Conservation (phyloP, 176 grass and related monocot species). For the Juncus inflexus region DNA sequence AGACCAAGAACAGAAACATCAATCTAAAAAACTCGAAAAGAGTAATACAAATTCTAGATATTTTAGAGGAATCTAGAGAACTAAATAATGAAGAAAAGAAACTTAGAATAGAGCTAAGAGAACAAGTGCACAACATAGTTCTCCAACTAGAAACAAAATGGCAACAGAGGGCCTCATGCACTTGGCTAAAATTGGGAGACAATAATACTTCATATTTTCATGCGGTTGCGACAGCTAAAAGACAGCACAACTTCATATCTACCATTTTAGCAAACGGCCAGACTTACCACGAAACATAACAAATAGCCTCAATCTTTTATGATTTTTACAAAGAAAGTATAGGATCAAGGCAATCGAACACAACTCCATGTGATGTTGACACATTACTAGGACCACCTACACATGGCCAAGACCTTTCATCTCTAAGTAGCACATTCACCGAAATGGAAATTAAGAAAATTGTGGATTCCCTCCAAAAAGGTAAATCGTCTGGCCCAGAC, state of each 20-base stretch:
- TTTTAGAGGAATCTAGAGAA: no score
- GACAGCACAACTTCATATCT: not conserved
- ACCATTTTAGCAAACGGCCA: not conserved
- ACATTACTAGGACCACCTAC: not conserved
- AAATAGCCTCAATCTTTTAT: not conserved
- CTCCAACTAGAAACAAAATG: not conserved
- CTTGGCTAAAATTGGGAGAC: constrained; percentile 1
- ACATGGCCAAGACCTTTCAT: not conserved
- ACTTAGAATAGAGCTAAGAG: not conserved
- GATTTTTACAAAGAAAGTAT: not conserved
- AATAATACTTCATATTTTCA: not conserved
- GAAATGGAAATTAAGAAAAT: not conserved
- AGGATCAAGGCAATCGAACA: not conserved
- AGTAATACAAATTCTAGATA: no score
- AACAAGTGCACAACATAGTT: not conserved
- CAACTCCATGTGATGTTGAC: not conserved
- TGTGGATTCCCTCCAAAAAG: not conserved
- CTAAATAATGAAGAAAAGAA: not conserved
- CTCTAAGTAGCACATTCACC: not conserved
- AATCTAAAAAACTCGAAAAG: no score
- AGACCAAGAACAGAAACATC: no score
- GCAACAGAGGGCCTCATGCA: not conserved
- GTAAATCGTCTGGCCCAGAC: not conserved
- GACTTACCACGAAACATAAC: not conserved
- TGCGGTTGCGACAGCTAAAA: not conserved